A percentile compares a stretch with the other conserved stretches of the same genome.
These are phyloP conservation scores for Salix suchowensis DNA, from an alignment of 345 rosid genomes.

Conservation along the genomic window DNA sequence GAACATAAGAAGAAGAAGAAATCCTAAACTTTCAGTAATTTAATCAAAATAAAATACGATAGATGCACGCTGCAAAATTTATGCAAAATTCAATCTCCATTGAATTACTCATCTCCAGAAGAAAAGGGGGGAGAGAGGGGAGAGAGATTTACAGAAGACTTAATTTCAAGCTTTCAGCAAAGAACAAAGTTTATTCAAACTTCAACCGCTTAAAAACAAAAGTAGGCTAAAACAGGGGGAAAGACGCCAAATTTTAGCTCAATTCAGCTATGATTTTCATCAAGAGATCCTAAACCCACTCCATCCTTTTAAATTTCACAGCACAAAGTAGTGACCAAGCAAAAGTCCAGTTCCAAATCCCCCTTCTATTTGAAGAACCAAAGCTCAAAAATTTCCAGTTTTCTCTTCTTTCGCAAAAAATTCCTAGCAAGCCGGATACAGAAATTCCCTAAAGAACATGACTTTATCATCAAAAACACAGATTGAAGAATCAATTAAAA, in stretches of 20 bases:
- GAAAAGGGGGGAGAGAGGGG: neutral
- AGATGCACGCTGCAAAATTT: neutral
- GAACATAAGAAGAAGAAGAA: neutral
- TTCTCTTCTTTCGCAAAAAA: neutral
- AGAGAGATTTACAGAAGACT: neutral
- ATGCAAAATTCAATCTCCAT: neutral
- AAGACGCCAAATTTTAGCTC: neutral
- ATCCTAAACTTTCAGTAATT: constrained; percentile 6
- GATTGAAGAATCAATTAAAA: neutral
- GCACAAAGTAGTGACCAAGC: neutral
- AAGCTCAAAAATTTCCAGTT: neutral
- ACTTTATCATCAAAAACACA: neutral
- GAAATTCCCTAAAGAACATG: neutral
- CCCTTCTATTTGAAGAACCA: neutral
- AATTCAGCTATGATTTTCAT: constrained; percentile 9
- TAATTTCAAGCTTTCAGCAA: neutral
- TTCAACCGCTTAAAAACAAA: neutral
- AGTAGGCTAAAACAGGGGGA: neutral
- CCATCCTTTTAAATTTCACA: neutral
- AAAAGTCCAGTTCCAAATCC: neutral
- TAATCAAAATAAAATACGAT: neutral
- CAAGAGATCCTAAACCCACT: constrained; percentile 3
- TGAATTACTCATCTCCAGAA: neutral
- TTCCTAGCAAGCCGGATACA: constrained; percentile 12
- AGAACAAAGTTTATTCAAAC: neutral